phyloP scores from a whole-genome alignment of 129 eudicot species.

The Arctium minus region DNA sequence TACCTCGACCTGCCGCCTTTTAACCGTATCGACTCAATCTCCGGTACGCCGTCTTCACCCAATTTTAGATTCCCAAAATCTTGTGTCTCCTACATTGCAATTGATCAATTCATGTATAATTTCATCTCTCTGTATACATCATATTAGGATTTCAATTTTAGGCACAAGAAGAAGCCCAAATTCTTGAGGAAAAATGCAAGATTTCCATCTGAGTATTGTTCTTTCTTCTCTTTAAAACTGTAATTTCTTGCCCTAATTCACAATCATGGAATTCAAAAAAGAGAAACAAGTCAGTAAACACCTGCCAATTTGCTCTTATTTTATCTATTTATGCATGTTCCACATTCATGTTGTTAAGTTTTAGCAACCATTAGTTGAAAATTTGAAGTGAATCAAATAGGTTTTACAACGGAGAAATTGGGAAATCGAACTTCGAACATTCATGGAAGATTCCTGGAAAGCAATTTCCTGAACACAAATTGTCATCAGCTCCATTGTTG shows the following conservation, averaged over 20 bases:
- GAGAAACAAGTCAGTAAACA: constrained; percentile 62
- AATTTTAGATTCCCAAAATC: constrained; percentile 31
- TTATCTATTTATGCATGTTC: neutral
- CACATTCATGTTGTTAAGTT: neutral
- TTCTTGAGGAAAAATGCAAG: constrained; percentile 19
- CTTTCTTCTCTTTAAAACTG: constrained; percentile 12
- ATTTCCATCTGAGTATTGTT: constrained; percentile 15
- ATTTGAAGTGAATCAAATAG: constrained; percentile 23
- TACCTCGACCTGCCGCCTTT: no score
- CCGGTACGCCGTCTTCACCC: neutral
- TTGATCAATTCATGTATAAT: constrained; percentile 1
- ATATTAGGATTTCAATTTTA: constrained; percentile 4
- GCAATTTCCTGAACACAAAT: constrained; percentile 40
- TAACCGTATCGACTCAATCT: no score
- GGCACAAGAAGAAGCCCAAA: neutral
- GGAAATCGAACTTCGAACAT: constrained; percentile 42
- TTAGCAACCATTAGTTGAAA: neutral
- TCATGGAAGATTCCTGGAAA: constrained; percentile 48
- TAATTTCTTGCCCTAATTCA: neutral
- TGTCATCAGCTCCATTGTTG: constrained; percentile 43
- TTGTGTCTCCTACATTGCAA: constrained; percentile 25
- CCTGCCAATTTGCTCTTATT: neutral
- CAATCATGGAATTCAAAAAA: constrained; percentile 53
- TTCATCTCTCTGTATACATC: constrained; percentile 4
- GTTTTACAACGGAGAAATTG: constrained; percentile 55